Evolutionary conservation across 2,329 filamentous ascomycete genomes (phyloP).

Genomic region (Alternaria postmessia): DNA sequence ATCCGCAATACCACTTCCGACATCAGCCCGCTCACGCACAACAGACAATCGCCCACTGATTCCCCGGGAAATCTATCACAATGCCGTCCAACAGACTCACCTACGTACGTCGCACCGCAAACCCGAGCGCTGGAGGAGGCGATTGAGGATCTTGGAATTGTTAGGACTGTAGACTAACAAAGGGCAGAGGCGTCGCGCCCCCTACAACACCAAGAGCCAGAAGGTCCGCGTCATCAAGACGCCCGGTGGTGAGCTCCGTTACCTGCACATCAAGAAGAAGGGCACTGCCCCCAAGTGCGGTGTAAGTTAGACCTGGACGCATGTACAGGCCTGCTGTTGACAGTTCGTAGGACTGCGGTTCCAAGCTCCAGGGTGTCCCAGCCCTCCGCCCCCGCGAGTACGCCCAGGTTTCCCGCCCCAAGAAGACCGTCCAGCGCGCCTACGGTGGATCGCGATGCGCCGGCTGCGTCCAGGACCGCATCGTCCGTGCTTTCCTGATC

Average conservation of each 20-base stretch:
- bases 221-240: constrained; percentile 81
- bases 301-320: constrained; percentile 39
- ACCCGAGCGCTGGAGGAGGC: constrained; percentile 13
- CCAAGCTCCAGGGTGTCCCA: constrained; percentile 96
- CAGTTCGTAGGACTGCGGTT: constrained; percentile 84
- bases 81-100: constrained; percentile 65
- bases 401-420: constrained; percentile 93
- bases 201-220: constrained; percentile 98
- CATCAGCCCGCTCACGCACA: constrained; percentile 34
- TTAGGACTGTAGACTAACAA: constrained; percentile 39
- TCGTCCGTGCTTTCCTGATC: constrained; percentile 98
- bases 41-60: constrained; percentile 45
- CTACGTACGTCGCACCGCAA: constrained; percentile 58
- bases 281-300: constrained; percentile 94
- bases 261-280: constrained; percentile 99
- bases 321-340: constrained; percentile 20
- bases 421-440: constrained; percentile 99
- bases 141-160: constrained; percentile 16
- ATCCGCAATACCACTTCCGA: constrained; percentile 4
- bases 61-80: constrained; percentile 52
- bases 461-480: constrained; percentile 97
- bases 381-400: constrained; percentile 99
- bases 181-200: constrained; percentile 62
- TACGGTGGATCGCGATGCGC: constrained; percentile 98
- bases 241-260: constrained; percentile 91